Conservation (phyloP, 441 rosid genomes). For the Brassica hybrid region DNA sequence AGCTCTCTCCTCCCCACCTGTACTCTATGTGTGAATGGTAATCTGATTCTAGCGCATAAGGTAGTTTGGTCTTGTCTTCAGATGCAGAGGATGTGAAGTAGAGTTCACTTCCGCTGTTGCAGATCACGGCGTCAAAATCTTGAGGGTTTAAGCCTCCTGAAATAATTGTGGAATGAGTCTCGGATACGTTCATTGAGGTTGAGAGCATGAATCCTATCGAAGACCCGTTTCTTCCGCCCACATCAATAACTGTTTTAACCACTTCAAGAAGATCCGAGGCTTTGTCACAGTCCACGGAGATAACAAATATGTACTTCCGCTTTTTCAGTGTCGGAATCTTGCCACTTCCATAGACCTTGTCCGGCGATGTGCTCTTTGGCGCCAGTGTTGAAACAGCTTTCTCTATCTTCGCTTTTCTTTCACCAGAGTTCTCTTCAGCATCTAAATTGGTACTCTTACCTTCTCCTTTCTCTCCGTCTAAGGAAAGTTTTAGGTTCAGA, state of each 20-base stretch:
- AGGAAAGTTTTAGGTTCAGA: conserved; percentile 68
- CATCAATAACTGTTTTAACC: conserved; percentile 52
- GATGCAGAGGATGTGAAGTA: conserved; percentile 66
- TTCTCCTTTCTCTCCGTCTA: conserved; percentile 80
- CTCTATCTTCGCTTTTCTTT: conserved; percentile 50
- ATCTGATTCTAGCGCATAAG: conserved; percentile 66
- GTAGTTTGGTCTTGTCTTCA: conserved; percentile 53
- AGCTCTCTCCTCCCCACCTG: conserved; percentile 85
- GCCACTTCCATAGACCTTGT: conserved; percentile 46
- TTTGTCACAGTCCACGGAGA: conserved; percentile 73
- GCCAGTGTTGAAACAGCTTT: conserved; percentile 61
- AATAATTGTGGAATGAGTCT: conserved; percentile 60
- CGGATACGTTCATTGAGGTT: conserved; percentile 70
- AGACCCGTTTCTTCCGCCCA: conserved; percentile 50
- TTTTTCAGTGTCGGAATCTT: conserved; percentile 59
- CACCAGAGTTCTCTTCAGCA: conserved; percentile 54
- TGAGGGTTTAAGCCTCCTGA: conserved; percentile 61
- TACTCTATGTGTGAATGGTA: conserved; percentile 78
- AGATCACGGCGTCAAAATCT: conserved; percentile 86
- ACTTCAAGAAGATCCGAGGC: conserved; percentile 49
- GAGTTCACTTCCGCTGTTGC: conserved; percentile 86
- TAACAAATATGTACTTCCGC: conserved; percentile 66
- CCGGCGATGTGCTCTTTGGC: conserved; percentile 50
- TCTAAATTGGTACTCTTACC: conserved; percentile 51
- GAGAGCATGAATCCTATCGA: conserved; percentile 73